Evolutionary conservation across 139 green algal species (phyloP), one percentile per base, ranked within the genome.

Genomic region (Eudorina sp.): DNA sequence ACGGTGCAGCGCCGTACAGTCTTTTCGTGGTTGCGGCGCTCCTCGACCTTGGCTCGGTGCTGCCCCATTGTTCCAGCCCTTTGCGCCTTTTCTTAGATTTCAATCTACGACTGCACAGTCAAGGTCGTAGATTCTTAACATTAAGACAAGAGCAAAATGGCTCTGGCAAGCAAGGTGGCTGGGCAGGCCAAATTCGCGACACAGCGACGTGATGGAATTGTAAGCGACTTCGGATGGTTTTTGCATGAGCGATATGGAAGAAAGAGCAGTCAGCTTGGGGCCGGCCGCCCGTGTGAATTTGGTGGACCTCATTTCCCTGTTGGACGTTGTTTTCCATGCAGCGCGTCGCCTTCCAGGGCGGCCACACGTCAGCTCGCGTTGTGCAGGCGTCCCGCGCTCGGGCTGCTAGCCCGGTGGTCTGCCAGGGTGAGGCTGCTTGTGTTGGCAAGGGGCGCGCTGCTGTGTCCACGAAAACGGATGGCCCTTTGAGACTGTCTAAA

Each of bases 341-440:
- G 80, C 80, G 80, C 43, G 36, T 51, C 60, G 80, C 80, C 18
- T 86, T 86, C 62, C 60, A 77, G 60, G 43, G 69, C 70, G 83
- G 48, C 51, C 83, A 69, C 25, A 5, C 83, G 4, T 14, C 72
- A 72, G 27, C 69, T 14, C 70, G 36, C n/a, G 83, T 81, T 38
- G 58, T 43, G 3, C 18, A 60, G 9, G 60, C 64, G 7, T 19
- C 14, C 19, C 80, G 80, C 58, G 43, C 55, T 14, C 60, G 55
- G 40, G 36, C 43, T 21, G 60, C 36, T 13, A 84, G 81, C 81
- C 48, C 43, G 34, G 45, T 83, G 2, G 83, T 89, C 0, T 89
- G 83, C 83, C 38, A 82, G 41, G 83, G 83, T 89, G 78, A 85
- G 78, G 48, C 75, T 55, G 48, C 9, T 55, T 55, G 13, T 55